These are phyloP conservation scores for Dipteronia dyeriana DNA, from an alignment of 345 rosid genomes.

Conservation along the genomic window DNA sequence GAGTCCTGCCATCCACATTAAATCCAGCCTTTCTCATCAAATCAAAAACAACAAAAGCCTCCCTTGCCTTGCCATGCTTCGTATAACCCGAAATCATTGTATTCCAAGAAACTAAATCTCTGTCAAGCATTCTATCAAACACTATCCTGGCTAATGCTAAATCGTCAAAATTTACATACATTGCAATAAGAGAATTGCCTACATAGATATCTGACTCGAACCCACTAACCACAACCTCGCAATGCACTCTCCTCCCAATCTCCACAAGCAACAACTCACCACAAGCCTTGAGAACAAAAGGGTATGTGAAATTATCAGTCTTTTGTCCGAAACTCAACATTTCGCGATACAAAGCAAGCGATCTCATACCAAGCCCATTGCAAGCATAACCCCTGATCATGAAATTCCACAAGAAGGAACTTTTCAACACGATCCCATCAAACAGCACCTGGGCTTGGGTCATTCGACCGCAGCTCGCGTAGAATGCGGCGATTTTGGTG, in stretches of 20 bases:
- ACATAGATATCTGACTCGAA: constrained; percentile 22
- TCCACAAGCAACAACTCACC: constrained; percentile 25
- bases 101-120: constrained; percentile 34
- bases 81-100: constrained; percentile 25
- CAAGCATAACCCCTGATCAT: constrained; percentile 34
- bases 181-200: constrained; percentile 25
- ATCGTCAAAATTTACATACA: constrained; percentile 24
- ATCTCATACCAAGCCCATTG: constrained; percentile 15
- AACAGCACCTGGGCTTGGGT: constrained; percentile 21
- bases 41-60: constrained; percentile 12
- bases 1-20: constrained; percentile 22
- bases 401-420: constrained; percentile 34
- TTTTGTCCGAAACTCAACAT: constrained; percentile 22
- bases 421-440: constrained; percentile 25
- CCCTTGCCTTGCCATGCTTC: constrained; percentile 19
- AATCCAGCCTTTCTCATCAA: constrained; percentile 19
- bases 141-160: constrained; percentile 9
- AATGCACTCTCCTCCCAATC: constrained; percentile 24
- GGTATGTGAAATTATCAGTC: constrained; percentile 27
- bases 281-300: constrained; percentile 32
- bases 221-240: constrained; percentile 23
- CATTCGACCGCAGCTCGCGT: too few species aligned
- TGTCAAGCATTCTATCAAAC: constrained; percentile 33
- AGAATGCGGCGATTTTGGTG: background rate
- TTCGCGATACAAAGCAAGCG: constrained; percentile 24